These are phyloP conservation scores for Massospora cicadina DNA, from an alignment of 371 early-diverging fungal genomes.

Conservation along the genomic window DNA sequence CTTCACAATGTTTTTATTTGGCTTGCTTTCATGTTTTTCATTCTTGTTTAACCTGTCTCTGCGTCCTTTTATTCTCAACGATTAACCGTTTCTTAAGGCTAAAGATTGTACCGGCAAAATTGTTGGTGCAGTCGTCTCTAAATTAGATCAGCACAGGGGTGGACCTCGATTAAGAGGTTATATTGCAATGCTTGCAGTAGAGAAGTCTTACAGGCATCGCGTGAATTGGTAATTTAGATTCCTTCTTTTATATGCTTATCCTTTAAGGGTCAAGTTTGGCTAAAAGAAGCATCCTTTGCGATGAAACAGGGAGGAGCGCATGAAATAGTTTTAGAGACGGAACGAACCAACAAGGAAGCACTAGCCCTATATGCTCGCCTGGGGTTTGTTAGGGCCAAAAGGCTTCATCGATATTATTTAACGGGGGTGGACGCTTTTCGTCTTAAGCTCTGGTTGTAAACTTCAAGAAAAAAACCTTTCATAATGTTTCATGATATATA, in stretches of 20 bases:
- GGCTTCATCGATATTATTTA: slow-evolving; percentile 76
- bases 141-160: slow-evolving; percentile 57
- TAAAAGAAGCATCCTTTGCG: slow-evolving; percentile 37
- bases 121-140: slow-evolving; percentile 79
- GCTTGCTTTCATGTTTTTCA: too few relatives aligned
- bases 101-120: slow-evolving; percentile 30
- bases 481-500: too few relatives aligned
- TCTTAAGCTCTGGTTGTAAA: slow-evolving; percentile 36
- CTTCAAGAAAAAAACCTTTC: too few relatives aligned
- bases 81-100: slow-evolving; percentile 29
- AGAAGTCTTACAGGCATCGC: slow-evolving; percentile 48
- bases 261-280: slow-evolving; percentile 43
- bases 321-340: slow-evolving; percentile 89
- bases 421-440: slow-evolving; percentile 88
- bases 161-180: slow-evolving; percentile 53
- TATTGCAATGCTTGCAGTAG: slow-evolving; percentile 92
- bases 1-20: too few relatives aligned
- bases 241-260: slow-evolving; percentile 5
- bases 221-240: slow-evolving; percentile 40
- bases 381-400: slow-evolving; percentile 86
- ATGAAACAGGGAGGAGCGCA: slow-evolving; percentile 69
- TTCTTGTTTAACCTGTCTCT: not conserved
- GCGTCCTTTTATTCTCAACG: not conserved
- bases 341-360: slow-evolving; percentile 73
- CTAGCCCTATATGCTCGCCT: slow-evolving; percentile 73